phyloP scores from a whole-genome alignment of 73 alveolate species.

The Tetrahymena malaccensis region DNA sequence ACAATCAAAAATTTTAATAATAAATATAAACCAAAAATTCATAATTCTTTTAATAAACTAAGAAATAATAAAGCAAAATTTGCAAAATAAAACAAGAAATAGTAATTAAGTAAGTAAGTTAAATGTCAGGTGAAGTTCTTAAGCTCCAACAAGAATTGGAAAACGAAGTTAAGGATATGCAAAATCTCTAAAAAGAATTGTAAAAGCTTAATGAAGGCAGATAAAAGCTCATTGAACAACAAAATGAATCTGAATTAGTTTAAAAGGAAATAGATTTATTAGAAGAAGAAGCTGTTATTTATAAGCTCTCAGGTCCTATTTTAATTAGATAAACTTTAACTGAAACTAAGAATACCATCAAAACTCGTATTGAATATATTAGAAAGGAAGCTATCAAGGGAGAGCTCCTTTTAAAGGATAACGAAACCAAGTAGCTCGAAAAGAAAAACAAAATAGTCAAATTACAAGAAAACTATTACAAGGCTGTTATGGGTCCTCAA shows the following conservation, averaged over 20 bases:
- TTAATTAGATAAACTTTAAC: slow-evolving; percentile 18
- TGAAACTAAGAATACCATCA: slow-evolving; percentile 26
- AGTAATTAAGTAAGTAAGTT: not conserved
- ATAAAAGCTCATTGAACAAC: slow-evolving; percentile 28
- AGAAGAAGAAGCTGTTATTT: slow-evolving; percentile 32
- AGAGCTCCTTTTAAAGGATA: slow-evolving; percentile 28
- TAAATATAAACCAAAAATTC: not conserved
- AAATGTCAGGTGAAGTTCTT: not conserved
- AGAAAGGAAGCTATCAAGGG: slow-evolving; percentile 29
- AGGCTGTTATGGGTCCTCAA: slow-evolving; percentile 4
- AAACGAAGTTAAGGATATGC: slow-evolving; percentile 21
- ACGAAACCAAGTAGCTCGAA: slow-evolving; percentile 3
- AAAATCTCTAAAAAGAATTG: not conserved
- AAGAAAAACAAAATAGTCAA: slow-evolving; percentile 17
- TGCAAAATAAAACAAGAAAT: not conserved
- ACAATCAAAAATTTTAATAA: not conserved
- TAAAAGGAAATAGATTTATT: slow-evolving; percentile 31
- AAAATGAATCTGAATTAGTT: slow-evolving; percentile 38
- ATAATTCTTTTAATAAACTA: not conserved
- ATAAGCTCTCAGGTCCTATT: slow-evolving; percentile 30
- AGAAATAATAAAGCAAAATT: not conserved
- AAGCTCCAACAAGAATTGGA: slow-evolving; percentile 24
- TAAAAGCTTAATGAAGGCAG: slow-evolving; percentile 12
- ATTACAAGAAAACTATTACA: slow-evolving; percentile 29
- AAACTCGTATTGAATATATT: slow-evolving; percentile 26